Conservation (phyloP, 768 basidiomycete genomes). For the Dioszegia crocea region DNA sequence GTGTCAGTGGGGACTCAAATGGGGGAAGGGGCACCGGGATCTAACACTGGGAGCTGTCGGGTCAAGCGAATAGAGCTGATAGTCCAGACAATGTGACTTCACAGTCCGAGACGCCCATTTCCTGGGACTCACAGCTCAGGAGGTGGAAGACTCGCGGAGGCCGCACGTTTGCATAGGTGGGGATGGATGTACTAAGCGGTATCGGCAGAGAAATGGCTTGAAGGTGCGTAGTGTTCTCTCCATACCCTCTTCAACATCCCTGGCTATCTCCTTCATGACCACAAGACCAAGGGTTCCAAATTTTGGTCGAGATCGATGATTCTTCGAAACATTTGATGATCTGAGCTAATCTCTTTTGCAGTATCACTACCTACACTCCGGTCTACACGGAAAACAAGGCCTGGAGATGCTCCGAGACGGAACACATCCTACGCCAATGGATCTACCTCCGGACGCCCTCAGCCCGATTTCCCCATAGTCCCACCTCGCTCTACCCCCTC, state of each 20-base stretch:
- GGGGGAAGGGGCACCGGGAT: too few relatives aligned
- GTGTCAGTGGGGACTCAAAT: too few relatives aligned
- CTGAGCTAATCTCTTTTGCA: too few relatives aligned
- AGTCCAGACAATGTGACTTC: slow-evolving; percentile 71
- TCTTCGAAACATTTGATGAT: too few relatives aligned
- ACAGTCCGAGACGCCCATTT: slow-evolving; percentile 73
- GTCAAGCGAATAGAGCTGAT: slow-evolving; percentile 7
- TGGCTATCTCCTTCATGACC: too few relatives aligned
- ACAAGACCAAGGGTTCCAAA: too few relatives aligned
- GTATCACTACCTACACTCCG: slow-evolving; percentile 95
- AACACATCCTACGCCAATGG: slow-evolving; percentile 42
- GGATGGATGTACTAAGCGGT: slow-evolving; percentile 54
- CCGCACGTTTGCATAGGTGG: slow-evolving; percentile 88
- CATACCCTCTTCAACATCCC: too few relatives aligned
- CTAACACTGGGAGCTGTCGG: too few relatives aligned
- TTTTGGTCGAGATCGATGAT: too few relatives aligned
- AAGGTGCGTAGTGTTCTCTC: not conserved
- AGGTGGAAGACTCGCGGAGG: slow-evolving; percentile 73
- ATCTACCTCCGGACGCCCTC: not conserved
- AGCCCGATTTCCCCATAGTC: not conserved
- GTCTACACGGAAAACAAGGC: slow-evolving; percentile 88
- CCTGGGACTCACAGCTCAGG: slow-evolving; percentile 58
- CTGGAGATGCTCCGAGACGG: slow-evolving; percentile 68
- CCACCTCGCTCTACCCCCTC: not conserved
- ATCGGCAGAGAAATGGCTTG: slow-evolving; percentile 1